These are phyloP conservation scores for Adansonia digitata DNA, from an alignment of 345 rosid genomes.

Conservation along the genomic window DNA sequence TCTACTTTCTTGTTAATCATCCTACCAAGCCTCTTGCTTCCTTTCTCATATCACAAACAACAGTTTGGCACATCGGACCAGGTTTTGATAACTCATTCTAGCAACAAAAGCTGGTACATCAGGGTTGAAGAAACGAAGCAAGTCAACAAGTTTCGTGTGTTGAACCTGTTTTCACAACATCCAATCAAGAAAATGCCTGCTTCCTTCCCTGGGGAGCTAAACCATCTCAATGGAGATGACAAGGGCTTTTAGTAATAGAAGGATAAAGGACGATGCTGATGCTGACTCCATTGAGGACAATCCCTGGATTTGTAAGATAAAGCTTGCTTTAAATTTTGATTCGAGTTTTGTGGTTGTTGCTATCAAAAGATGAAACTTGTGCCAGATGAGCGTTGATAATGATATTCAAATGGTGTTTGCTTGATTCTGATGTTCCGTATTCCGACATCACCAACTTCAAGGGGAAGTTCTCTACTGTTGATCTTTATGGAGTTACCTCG, in stretches of 20 bases:
- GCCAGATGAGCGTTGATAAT: background rate
- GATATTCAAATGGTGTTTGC: background rate
- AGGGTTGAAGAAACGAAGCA: constrained; percentile 13
- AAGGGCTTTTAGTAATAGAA: background rate
- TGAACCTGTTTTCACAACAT: constrained; percentile 5
- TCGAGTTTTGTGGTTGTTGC: background rate
- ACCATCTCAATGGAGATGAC: background rate
- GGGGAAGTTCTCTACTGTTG: constrained; percentile 1
- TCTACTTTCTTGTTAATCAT: background rate
- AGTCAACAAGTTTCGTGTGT: background rate
- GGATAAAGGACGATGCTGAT: background rate
- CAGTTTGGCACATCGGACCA: constrained; percentile 7
- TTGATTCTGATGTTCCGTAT: background rate
- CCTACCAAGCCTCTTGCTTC: background rate
- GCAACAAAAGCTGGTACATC: constrained; percentile 9
- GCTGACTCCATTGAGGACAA: background rate
- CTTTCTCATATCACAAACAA: background rate
- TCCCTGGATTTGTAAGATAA: background rate
- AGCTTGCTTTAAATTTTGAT: background rate
- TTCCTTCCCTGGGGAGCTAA: background rate
- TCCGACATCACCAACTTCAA: constrained; percentile 5
- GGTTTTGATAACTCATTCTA: background rate
- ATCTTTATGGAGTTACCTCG: background rate
- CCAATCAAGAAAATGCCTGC: background rate
- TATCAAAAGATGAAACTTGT: background rate